phyloP scores from a whole-genome alignment of 1,139 yeast genomes.

The Magnusiomyces sp. region DNA sequence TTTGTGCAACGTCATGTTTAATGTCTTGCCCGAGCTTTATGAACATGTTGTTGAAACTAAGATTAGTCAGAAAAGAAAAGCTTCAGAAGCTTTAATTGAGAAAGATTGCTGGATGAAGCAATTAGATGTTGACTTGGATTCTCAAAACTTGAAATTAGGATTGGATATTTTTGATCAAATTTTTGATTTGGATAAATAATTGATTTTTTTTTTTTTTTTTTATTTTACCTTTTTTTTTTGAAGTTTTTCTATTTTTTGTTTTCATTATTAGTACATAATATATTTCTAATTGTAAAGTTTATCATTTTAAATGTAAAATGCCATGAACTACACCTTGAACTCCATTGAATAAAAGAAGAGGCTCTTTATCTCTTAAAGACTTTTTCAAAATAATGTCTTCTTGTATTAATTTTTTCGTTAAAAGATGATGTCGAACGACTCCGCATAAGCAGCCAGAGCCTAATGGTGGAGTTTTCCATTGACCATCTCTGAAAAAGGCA shows the following conservation, averaged over 20 bases:
- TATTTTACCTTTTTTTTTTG: no score
- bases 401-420: slow-evolving; percentile 45
- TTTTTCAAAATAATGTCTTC: slow-evolving; percentile 45
- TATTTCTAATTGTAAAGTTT: background rate
- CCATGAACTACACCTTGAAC: slow-evolving; percentile 75
- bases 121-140: background rate
- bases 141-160: background rate
- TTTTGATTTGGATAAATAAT: slow-evolving; percentile 11
- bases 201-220: no score
- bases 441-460: slow-evolving; percentile 82
- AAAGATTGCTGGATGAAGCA: slow-evolving; percentile 16
- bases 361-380: slow-evolving; percentile 52
- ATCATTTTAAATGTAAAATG: slow-evolving; percentile 13
- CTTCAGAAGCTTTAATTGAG: slow-evolving; percentile 7
- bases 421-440: slow-evolving; percentile 58
- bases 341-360: slow-evolving; percentile 68
- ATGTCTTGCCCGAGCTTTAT: slow-evolving; percentile 15
- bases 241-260: no score
- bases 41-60: slow-evolving; percentile 11
- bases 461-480: slow-evolving; percentile 75
- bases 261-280: background rate
- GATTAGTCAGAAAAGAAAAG: slow-evolving; percentile 12
- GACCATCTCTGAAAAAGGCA: slow-evolving; percentile 49
- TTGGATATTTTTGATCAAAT: slow-evolving; percentile 15
- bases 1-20: slow-evolving; percentile 15